Percentiles rank a stretch among this genome's conserved stretches.
These are phyloP conservation scores for Ambrosia hybrid DNA, from an alignment of 140 eudicot genomes.

Conservation along the genomic window DNA sequence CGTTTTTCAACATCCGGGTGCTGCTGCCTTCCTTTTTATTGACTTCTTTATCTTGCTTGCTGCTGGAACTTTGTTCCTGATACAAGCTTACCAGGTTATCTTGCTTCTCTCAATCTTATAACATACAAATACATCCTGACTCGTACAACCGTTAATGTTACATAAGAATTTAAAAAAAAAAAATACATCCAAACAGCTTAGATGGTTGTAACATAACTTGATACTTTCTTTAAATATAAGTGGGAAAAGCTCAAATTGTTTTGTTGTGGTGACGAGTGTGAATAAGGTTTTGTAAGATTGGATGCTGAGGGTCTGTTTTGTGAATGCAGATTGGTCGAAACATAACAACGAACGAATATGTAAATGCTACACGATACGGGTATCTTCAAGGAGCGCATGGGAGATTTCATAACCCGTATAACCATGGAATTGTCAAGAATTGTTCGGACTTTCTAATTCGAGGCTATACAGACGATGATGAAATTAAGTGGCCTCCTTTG, in stretches of 20 bases:
- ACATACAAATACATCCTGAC: neutral
- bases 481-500: conserved; percentile 65
- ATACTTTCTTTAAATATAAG: too few species aligned
- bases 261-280: neutral
- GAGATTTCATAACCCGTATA: conserved; percentile 77
- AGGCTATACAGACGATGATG: conserved; percentile 74
- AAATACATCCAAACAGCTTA: too few species aligned
- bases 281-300: too few species aligned
- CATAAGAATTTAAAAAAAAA: too few species aligned
- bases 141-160: too few species aligned
- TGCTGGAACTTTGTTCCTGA: conserved; percentile 53
- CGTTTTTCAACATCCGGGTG: conserved; percentile 64
- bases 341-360: conserved; percentile 79
- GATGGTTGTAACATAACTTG: too few species aligned
- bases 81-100: conserved; percentile 67
- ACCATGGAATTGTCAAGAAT: conserved; percentile 75
- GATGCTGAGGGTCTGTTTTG: conserved; percentile 6
- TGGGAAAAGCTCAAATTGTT: neutral
- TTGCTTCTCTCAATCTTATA: conserved; percentile 2
- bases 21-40: conserved; percentile 54
- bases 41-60: conserved; percentile 62
- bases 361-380: conserved; percentile 67
- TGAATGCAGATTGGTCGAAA: conserved; percentile 76
- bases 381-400: conserved; percentile 91
- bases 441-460: conserved; percentile 76